Evolutionary conservation across 805 yeast species (phyloP).

Genomic region (Komagataella ulmi): DNA sequence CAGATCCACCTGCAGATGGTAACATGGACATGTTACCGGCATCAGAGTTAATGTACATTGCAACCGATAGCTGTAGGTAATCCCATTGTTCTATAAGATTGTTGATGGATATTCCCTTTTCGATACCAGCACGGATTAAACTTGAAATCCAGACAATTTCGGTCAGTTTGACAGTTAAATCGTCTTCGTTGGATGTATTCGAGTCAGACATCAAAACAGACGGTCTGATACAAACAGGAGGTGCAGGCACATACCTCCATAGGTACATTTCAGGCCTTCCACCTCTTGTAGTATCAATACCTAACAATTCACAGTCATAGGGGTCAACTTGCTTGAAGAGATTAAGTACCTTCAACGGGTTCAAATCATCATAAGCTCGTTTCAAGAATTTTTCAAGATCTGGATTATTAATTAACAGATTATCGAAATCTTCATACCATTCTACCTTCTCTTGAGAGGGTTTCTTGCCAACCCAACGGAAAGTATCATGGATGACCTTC

Average conservation of each 20-base stretch:
- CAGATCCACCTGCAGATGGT: constrained; percentile 43
- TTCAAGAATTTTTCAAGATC: constrained; percentile 81
- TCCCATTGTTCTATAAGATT: constrained; percentile 99
- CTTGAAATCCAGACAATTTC: constrained; percentile 97
- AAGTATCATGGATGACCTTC: constrained; percentile 90
- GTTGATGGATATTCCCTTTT: constrained; percentile 86
- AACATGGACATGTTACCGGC: constrained; percentile 70
- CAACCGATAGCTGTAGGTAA: constrained; percentile 85
- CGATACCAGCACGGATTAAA: constrained; percentile 85
- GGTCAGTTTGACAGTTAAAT: constrained; percentile 86
- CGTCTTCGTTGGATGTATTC: constrained; percentile 91
- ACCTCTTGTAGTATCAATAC: constrained; percentile 74
- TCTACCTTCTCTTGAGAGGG: constrained; percentile 68
- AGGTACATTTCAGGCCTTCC: constrained; percentile 95
- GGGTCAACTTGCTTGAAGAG: constrained; percentile 79
- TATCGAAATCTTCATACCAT: constrained; percentile 82
- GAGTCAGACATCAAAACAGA: constrained; percentile 87
- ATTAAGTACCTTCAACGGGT: constrained; percentile 80
- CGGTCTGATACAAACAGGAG: constrained; percentile 98
- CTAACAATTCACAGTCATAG: constrained; percentile 82
- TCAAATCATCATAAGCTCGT: constrained; percentile 84
- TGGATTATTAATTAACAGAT: constrained; percentile 62
- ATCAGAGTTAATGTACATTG: constrained; percentile 95
- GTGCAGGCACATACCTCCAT: constrained; percentile 97
- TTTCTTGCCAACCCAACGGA: constrained; percentile 90